Evolutionary conservation across 2,329 filamentous ascomycete species (phyloP).

Genomic region (Cladobotryum mycophilum): DNA sequence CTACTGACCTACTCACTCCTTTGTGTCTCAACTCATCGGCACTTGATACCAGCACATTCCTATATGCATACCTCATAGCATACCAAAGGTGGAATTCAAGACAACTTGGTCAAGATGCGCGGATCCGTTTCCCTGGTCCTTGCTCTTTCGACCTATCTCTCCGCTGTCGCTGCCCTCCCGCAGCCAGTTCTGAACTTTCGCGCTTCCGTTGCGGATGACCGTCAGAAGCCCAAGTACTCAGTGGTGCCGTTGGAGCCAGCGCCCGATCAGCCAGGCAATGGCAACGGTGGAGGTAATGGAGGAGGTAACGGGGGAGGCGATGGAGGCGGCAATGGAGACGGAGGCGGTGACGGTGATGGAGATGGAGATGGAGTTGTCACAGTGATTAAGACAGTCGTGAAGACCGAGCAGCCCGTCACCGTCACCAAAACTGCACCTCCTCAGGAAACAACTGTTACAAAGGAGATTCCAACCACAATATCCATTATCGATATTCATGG

Average conservation of each 20-base stretch:
- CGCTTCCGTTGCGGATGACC: conserved; percentile 9
- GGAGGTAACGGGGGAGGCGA: conserved; percentile 3
- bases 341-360: conserved; percentile 8
- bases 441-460: conserved; percentile 20
- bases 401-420: conserved; percentile 22
- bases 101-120: conserved; percentile 24
- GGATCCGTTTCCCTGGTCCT: conserved; percentile 22
- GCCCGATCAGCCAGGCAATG: conserved; percentile 18
- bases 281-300: conserved; percentile 16
- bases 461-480: conserved; percentile 23
- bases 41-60: background rate
- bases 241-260: conserved; percentile 34
- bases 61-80: conserved; percentile 7
- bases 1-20: background rate
- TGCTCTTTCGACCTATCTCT: conserved; percentile 23
- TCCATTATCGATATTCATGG: conserved; percentile 25
- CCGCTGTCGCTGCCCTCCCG: conserved; percentile 23
- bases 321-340: conserved; percentile 11
- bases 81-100: background rate
- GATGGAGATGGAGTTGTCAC: conserved; percentile 22
- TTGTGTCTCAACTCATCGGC: no score
- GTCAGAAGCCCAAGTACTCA: conserved; percentile 29
- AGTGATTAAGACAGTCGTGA: conserved; percentile 28
- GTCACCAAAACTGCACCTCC: conserved; percentile 22
- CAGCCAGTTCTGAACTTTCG: conserved; percentile 20